A percentile compares a stretch with the other conserved stretches of the same genome.
Evolutionary conservation across 164 flowering plant species (phyloP).

Genomic region (Chloranthus sessilifolius): DNA sequence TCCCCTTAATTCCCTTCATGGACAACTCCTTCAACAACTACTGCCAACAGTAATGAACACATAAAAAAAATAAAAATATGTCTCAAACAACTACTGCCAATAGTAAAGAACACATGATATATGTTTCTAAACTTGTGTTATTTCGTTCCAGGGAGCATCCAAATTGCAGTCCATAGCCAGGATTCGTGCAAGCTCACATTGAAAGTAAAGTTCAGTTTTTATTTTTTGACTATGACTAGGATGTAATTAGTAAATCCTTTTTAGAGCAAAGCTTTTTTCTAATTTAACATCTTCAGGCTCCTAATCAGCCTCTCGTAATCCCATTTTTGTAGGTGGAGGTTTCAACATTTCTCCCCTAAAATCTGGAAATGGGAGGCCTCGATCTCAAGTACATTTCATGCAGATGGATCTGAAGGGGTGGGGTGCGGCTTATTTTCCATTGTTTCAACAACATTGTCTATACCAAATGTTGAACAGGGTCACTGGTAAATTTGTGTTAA

Average conservation of each 20-base stretch:
- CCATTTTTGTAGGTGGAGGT: slow-evolving; percentile 83
- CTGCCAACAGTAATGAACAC: too few relatives aligned
- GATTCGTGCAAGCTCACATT: slow-evolving; percentile 91
- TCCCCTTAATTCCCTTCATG: too few relatives aligned
- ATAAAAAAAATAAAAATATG: too few relatives aligned
- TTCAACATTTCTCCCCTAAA: slow-evolving; percentile 88
- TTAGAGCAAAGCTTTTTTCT: too few relatives aligned
- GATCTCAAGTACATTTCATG: slow-evolving; percentile 96
- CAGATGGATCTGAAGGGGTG: slow-evolving; percentile 99
- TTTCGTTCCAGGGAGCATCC: slow-evolving; percentile 95
- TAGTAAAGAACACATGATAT: too few relatives aligned
- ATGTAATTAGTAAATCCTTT: slow-evolving; percentile 3
- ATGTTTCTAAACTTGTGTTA: slow-evolving; percentile 47
- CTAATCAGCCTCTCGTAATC: not conserved
- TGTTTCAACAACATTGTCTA: slow-evolving; percentile 93
- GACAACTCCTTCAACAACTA: too few relatives aligned
- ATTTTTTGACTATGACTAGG: slow-evolving; percentile 7
- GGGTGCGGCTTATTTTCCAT: slow-evolving; percentile 85
- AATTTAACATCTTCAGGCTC: not conserved
- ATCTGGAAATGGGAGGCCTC: slow-evolving; percentile 82
- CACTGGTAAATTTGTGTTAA: slow-evolving; percentile 79
- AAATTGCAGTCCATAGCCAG: slow-evolving; percentile 95
- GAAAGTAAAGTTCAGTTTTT: slow-evolving; percentile 52
- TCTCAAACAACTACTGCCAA: too few relatives aligned
- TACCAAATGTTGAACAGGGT: slow-evolving; percentile 96